These are phyloP conservation scores for Aspergillus eucalypticola DNA, from an alignment of 2,329 filamentous ascomycete species.

Conservation along the genomic window DNA sequence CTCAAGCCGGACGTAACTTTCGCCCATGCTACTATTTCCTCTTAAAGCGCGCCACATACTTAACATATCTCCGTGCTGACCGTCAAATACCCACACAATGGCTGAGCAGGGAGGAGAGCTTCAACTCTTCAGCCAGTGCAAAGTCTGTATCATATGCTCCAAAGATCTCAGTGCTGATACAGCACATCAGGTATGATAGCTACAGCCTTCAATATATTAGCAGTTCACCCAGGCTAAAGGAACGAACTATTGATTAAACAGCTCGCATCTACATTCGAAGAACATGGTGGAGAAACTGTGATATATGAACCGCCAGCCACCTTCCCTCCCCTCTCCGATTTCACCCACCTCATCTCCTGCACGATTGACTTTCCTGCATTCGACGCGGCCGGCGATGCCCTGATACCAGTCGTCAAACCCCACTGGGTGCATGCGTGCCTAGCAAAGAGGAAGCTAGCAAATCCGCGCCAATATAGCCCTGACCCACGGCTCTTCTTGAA, in stretches of 20 bases:
- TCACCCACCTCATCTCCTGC: conserved; percentile 69
- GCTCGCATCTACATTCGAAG: conserved; percentile 49
- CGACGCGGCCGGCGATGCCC: conserved; percentile 67
- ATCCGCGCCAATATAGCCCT: conserved; percentile 81
- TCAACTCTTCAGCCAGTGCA: conserved; percentile 48
- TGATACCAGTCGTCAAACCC: conserved; percentile 82
- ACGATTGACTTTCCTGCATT: conserved; percentile 94
- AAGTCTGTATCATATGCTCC: conserved; percentile 49
- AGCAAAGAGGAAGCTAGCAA: conserved; percentile 67
- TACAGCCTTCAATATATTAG: background rate
- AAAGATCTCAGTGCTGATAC: conserved; percentile 41
- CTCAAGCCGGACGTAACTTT: background rate
- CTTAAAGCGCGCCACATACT: background rate
- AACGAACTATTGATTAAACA: conserved; percentile 27
- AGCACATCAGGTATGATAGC: conserved; percentile 42
- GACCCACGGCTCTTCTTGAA: conserved; percentile 90
- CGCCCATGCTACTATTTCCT: background rate
- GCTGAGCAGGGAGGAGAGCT: conserved; percentile 27
- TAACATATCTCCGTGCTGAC: background rate
- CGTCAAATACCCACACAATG: conserved; percentile 25
- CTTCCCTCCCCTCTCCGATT: conserved; percentile 44
- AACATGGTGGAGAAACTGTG: conserved; percentile 52
- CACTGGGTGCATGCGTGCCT: conserved; percentile 77
- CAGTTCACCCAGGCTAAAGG: conserved; percentile 1
- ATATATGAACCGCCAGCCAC: conserved; percentile 41